These are phyloP conservation scores for Rhodotorula mucilaginosa DNA, from an alignment of 1,284 basidiomycete species.

Conservation along the genomic window DNA sequence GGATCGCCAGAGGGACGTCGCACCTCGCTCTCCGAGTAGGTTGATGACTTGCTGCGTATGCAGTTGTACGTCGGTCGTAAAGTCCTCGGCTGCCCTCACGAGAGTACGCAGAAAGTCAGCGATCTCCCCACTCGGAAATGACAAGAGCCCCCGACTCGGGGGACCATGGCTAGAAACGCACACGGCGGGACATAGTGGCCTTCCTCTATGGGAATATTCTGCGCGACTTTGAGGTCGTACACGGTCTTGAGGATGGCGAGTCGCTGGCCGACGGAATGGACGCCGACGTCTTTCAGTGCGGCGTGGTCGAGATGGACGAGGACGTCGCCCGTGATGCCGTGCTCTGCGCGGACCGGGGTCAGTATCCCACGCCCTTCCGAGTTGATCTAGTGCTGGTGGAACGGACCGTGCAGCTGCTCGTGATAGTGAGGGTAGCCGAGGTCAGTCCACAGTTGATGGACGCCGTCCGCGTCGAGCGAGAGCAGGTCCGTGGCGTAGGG, in stretches of 20 bases:
- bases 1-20: too few relatives aligned
- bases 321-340: constrained; percentile 84
- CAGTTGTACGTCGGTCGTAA: constrained; percentile 32
- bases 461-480: constrained; percentile 78
- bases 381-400: too few relatives aligned
- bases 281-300: constrained; percentile 75
- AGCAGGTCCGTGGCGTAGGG: constrained; percentile 52
- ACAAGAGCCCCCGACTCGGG: neutral
- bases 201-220: constrained; percentile 76
- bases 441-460: constrained; percentile 68
- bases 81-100: constrained; percentile 38
- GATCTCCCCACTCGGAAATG: neutral
- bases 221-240: constrained; percentile 77
- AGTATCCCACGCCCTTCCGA: neutral
- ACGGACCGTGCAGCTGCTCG: constrained; percentile 52
- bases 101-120: neutral
- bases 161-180: neutral
- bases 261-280: constrained; percentile 76
- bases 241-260: constrained; percentile 83
- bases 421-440: constrained; percentile 81
- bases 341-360: constrained; percentile 57
- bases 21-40: constrained; percentile 41
- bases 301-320: constrained; percentile 77
- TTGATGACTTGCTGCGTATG: constrained; percentile 36
- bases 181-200: constrained; percentile 77